These are phyloP conservation scores for Calonectria fujianensis DNA, from an alignment of 2,329 filamentous ascomycete species.

Conservation along the genomic window DNA sequence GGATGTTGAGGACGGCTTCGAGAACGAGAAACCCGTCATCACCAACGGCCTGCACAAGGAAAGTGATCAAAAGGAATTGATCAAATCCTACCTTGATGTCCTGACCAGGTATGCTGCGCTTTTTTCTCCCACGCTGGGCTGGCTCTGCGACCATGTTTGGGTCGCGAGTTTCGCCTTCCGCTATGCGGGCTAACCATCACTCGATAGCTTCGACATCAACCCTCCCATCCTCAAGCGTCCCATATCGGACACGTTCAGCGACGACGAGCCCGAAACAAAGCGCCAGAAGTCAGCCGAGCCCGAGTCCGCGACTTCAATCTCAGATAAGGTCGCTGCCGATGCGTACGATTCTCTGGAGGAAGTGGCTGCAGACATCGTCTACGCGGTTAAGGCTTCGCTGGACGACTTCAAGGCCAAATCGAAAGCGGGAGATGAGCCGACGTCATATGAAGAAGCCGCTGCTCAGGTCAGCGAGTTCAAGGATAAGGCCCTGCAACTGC, in stretches of 20 bases:
- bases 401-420: conserved; percentile 65
- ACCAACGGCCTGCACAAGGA: conserved; percentile 53
- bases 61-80: conserved; percentile 59
- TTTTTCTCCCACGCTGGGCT: conserved; percentile 35
- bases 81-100: conserved; percentile 62
- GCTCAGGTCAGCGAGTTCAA: conserved; percentile 74
- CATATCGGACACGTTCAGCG: conserved; percentile 65
- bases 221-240: conserved; percentile 74
- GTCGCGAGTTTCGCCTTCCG: conserved; percentile 36
- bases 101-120: conserved; percentile 61
- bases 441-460: conserved; percentile 60
- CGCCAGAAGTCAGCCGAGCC: conserved; percentile 74
- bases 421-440: conserved; percentile 55
- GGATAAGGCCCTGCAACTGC: conserved; percentile 76
- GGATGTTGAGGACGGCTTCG: conserved; percentile 56
- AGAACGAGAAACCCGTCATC: conserved; percentile 52
- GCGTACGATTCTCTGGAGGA: conserved; percentile 78
- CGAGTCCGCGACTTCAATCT: conserved; percentile 64
- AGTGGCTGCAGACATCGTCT: conserved; percentile 75
- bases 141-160: conserved; percentile 37
- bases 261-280: conserved; percentile 75
- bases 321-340: conserved; percentile 71
- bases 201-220: conserved; percentile 70
- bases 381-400: conserved; percentile 68
- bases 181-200: conserved; percentile 56